phyloP scores from a whole-genome alignment of 129 eudicot species.

The Silybum marianum region DNA sequence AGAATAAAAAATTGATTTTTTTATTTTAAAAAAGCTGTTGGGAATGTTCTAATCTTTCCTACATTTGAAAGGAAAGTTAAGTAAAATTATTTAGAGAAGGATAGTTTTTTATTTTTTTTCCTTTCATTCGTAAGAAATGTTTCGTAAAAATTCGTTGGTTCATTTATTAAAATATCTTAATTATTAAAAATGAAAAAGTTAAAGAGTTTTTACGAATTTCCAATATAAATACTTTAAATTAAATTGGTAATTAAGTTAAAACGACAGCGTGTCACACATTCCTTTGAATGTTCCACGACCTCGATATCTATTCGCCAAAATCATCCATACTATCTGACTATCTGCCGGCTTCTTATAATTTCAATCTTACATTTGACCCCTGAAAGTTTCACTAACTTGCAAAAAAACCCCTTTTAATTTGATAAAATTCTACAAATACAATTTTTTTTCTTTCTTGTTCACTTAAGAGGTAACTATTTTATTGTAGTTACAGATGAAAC shows the following conservation, averaged over 20 bases:
- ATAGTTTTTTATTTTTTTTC: too few relatives aligned
- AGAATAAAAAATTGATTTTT: too few relatives aligned
- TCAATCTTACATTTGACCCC: conserved; percentile 14
- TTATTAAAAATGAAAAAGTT: too few relatives aligned
- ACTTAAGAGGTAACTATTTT: neutral
- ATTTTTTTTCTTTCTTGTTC: neutral
- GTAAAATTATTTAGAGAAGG: too few relatives aligned
- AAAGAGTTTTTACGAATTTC: too few relatives aligned
- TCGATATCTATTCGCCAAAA: conserved; percentile 23
- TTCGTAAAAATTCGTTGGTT: too few relatives aligned
- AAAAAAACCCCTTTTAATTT: neutral
- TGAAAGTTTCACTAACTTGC: conserved; percentile 2
- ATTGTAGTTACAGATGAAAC: neutral
- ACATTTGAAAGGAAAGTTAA: too few relatives aligned
- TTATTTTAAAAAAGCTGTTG: too few relatives aligned
- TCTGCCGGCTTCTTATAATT: conserved; percentile 35
- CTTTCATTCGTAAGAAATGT: too few relatives aligned
- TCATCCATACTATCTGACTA: conserved; percentile 27
- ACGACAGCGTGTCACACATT: conserved; percentile 10
- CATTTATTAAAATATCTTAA: too few relatives aligned
- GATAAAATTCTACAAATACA: neutral
- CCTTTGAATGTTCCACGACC: conserved; percentile 32
- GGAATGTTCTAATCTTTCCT: too few relatives aligned
- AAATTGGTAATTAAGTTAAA: neutral
- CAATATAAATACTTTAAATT: neutral